A percentile compares a stretch with the other conserved stretches of the same genome.
Evolutionary conservation across 257 asterid genomes (phyloP).

Genomic region (Scutellaria galericulata): DNA sequence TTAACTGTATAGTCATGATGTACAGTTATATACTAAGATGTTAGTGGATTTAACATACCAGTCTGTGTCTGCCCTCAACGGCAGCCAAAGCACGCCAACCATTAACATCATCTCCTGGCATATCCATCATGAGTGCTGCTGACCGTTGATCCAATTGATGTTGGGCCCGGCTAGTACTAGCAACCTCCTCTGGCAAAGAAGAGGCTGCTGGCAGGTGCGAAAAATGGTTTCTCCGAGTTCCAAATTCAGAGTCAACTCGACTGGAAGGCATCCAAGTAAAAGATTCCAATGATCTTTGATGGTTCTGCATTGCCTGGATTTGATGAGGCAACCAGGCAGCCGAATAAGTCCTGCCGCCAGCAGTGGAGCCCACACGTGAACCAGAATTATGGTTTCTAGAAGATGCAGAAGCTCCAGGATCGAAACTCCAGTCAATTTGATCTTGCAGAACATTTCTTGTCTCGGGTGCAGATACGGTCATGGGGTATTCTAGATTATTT

Average conservation of each 20-base stretch:
- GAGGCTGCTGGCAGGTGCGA: slow-evolving; percentile 53
- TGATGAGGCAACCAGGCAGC: slow-evolving; percentile 61
- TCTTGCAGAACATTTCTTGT: slow-evolving; percentile 55
- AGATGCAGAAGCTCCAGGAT: slow-evolving; percentile 56
- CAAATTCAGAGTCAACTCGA: slow-evolving; percentile 57
- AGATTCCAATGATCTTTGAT: slow-evolving; percentile 52
- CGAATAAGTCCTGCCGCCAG: slow-evolving; percentile 48
- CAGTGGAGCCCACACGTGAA: slow-evolving; percentile 48
- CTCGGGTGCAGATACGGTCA: slow-evolving; percentile 55
- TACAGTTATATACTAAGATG: neutral
- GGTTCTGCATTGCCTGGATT: slow-evolving; percentile 49
- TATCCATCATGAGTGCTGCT: slow-evolving; percentile 49
- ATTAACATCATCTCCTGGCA: slow-evolving; percentile 48
- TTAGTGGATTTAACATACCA: slow-evolving; percentile 46
- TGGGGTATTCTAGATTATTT: slow-evolving; percentile 51
- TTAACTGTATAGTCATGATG: neutral
- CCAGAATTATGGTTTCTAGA: slow-evolving; percentile 53
- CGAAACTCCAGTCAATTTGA: slow-evolving; percentile 67
- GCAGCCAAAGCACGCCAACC: slow-evolving; percentile 72
- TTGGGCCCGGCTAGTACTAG: slow-evolving; percentile 48
- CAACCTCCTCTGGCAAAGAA: slow-evolving; percentile 55
- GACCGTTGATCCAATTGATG: slow-evolving; percentile 52
- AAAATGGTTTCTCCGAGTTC: slow-evolving; percentile 58
- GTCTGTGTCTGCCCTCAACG: slow-evolving; percentile 75
- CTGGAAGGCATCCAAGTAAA: slow-evolving; percentile 57